These are phyloP conservation scores for Phylloporus scabripes DNA, from an alignment of 768 basidiomycete species.

Conservation along the genomic window DNA sequence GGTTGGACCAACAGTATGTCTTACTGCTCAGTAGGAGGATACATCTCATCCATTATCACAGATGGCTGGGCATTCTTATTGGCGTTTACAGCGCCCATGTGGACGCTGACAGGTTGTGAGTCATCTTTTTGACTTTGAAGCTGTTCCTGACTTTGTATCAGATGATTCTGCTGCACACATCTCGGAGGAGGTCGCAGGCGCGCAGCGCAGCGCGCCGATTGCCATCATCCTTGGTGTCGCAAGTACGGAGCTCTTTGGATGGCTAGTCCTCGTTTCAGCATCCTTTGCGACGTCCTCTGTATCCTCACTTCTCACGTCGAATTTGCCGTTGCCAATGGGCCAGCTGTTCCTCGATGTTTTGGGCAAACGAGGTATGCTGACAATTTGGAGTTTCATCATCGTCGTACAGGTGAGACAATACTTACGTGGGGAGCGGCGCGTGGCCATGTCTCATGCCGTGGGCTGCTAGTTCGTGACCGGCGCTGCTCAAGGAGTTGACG, in stretches of 20 bases:
- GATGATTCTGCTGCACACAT: conserved; percentile 77
- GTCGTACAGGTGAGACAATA: conserved; percentile 45
- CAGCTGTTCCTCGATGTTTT: conserved; percentile 62
- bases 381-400: conserved; percentile 66
- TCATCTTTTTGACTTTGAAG: not conserved
- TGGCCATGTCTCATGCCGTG: not conserved
- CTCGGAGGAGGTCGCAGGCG: conserved; percentile 65
- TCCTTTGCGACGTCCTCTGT: conserved; percentile 61
- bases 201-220: conserved; percentile 57
- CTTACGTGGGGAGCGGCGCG: too few relatives aligned
- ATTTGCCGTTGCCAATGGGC: conserved; percentile 63
- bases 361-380: conserved; percentile 67
- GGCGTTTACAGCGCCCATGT: conserved; percentile 72
- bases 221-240: conserved; percentile 39
- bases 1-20: conserved; percentile 58
- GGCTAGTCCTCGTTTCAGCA: conserved; percentile 59
- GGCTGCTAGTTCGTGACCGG: conserved; percentile 57
- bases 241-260: conserved; percentile 42
- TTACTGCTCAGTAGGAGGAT: not conserved
- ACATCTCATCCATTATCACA: conserved; percentile 20
- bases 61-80: conserved; percentile 71
- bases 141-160: conserved; percentile 20
- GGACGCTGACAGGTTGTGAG: conserved; percentile 74
- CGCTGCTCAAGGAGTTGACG: conserved; percentile 70
- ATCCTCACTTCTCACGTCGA: conserved; percentile 40